A percentile compares a stretch with the other conserved stretches of the same genome.
These are phyloP conservation scores for Neurospora tetraspora DNA, from an alignment of 495 filamentous ascomycete species.

Conservation along the genomic window DNA sequence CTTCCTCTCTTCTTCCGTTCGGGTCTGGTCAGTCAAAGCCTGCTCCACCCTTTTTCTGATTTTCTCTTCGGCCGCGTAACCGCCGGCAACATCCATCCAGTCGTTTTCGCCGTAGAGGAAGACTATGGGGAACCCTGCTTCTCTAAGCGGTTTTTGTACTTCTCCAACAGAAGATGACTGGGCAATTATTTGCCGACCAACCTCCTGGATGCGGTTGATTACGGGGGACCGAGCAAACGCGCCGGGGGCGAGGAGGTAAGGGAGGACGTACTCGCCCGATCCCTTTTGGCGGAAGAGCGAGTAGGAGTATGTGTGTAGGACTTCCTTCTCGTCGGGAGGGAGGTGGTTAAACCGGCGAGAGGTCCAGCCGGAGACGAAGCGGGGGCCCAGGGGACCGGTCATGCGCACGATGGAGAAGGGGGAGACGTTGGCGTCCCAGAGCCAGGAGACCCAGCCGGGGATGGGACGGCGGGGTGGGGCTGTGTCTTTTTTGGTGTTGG, in stretches of 20 bases:
- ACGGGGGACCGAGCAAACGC: slow-evolving; percentile 85
- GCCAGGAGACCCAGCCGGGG: slow-evolving; percentile 76
- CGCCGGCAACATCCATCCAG: slow-evolving; percentile 95
- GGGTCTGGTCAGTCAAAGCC: slow-evolving; percentile 40
- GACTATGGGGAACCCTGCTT: slow-evolving; percentile 74
- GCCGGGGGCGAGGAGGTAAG: slow-evolving; percentile 87
- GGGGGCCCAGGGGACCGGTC: slow-evolving; percentile 83
- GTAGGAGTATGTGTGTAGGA: slow-evolving; percentile 85
- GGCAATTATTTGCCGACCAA: slow-evolving; percentile 54
- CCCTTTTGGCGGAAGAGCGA: slow-evolving; percentile 87
- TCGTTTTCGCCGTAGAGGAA: slow-evolving; percentile 95
- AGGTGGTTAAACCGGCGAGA: slow-evolving; percentile 84
- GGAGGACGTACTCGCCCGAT: slow-evolving; percentile 88
- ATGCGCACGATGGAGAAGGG: slow-evolving; percentile 86
- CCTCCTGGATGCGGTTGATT: slow-evolving; percentile 75
- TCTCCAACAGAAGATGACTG: not conserved
- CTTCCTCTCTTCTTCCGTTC: slow-evolving; percentile 54
- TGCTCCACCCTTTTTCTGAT: slow-evolving; percentile 56
- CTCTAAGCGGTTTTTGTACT: no score
- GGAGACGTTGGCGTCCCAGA: slow-evolving; percentile 96
- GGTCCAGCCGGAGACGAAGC: slow-evolving; percentile 92
- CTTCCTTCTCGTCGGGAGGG: slow-evolving; percentile 68
- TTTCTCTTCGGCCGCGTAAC: slow-evolving; percentile 70
- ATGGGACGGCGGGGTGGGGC: slow-evolving; percentile 44
- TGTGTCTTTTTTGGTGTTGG: slow-evolving; percentile 1